Evolutionary conservation across 2,329 filamentous ascomycete species (phyloP).

Genomic region (Proliferodiscus dingleyae): DNA sequence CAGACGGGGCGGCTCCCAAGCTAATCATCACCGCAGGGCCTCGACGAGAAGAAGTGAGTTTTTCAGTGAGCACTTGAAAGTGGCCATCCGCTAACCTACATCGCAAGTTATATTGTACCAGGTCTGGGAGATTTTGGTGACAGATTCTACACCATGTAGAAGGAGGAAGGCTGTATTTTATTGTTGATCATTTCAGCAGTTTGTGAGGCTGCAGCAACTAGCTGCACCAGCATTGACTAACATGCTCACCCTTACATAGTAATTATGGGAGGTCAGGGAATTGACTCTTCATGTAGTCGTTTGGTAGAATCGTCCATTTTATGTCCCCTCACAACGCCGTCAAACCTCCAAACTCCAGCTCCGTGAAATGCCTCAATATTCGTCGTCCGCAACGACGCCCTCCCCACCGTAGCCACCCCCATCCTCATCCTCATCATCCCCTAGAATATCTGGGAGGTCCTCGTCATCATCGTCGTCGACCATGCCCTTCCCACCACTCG

Average conservation of each 20-base stretch:
- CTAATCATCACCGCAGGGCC: conserved; percentile 48
- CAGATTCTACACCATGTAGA: conserved; percentile 84
- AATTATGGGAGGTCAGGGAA: not conserved
- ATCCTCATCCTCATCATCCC: conserved; percentile 47
- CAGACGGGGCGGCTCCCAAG: not conserved
- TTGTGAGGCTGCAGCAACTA: not conserved
- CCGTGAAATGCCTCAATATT: conserved; percentile 38
- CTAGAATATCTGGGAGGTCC: conserved; percentile 30
- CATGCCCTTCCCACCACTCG: conserved; percentile 13
- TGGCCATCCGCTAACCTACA: conserved; percentile 15
- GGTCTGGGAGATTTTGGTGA: conserved; percentile 95
- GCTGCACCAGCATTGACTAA: too few relatives aligned
- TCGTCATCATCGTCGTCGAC: conserved; percentile 32
- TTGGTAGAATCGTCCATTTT: conserved; percentile 7
- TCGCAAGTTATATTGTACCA: conserved; percentile 81
- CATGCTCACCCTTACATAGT: too few relatives aligned
- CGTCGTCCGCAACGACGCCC: conserved; percentile 50
- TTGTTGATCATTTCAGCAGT: not conserved
- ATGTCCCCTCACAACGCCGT: conserved; percentile 11
- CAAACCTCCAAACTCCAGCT: conserved; percentile 15
- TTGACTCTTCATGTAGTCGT: not conserved
- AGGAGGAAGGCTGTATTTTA: too few relatives aligned
- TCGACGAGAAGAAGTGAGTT: conserved; percentile 93
- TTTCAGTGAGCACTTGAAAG: conserved; percentile 2
- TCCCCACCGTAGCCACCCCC: conserved; percentile 49